Evolutionary conservation across 768 basidiomycete species (phyloP).

Genomic region (Mycena albidolilacea): DNA sequence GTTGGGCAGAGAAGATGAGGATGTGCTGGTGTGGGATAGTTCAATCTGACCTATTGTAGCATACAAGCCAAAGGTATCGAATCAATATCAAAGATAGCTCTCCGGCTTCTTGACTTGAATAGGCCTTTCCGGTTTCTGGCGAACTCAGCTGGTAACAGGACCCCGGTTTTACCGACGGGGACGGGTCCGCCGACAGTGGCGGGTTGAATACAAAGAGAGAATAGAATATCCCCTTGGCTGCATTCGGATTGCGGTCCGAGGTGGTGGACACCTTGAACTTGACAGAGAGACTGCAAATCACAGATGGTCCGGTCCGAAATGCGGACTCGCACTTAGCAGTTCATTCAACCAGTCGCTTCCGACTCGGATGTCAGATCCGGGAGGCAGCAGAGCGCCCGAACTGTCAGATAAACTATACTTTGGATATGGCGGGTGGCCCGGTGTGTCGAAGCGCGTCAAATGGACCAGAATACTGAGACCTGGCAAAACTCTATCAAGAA

Average conservation of each 20-base stretch:
- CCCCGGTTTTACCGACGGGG: slow-evolving; percentile 3
- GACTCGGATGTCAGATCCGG: neutral
- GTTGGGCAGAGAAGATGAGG: slow-evolving; percentile 34
- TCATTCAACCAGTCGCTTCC: neutral
- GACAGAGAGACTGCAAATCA: neutral
- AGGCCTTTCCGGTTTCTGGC: neutral
- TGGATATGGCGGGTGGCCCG: neutral
- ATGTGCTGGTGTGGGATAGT: slow-evolving; percentile 37
- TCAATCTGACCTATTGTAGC: neutral
- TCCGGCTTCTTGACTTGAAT: slow-evolving; percentile 6
- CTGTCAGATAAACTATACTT: neutral
- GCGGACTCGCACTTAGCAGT: neutral
- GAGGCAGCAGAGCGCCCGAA: neutral
- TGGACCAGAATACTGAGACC: neutral
- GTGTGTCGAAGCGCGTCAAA: neutral
- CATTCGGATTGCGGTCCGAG: slow-evolving; percentile 3
- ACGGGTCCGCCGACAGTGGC: neutral
- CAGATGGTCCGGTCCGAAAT: slow-evolving; percentile 16
- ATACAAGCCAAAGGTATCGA: neutral
- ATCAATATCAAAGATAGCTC: neutral
- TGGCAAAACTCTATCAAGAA: neutral
- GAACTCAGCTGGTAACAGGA: neutral
- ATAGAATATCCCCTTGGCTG: neutral
- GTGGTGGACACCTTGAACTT: neutral
- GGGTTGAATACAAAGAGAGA: neutral